These are phyloP conservation scores for Xylariaceae sp. DNA, from an alignment of 2,329 filamentous ascomycete species.

Conservation along the genomic window DNA sequence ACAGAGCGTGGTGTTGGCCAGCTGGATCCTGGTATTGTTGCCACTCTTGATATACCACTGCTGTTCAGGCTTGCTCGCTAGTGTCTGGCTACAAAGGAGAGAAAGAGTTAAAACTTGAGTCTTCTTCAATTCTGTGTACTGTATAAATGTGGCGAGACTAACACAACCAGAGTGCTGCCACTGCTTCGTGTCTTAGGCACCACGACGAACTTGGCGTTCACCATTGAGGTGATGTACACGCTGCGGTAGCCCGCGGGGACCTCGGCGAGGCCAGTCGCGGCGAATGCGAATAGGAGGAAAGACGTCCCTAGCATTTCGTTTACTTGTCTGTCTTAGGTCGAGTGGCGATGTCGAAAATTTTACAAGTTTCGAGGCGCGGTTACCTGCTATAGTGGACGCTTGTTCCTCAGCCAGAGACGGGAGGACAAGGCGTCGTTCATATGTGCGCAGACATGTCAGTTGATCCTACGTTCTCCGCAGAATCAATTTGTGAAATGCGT, in stretches of 20 bases:
- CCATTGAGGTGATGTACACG: slow-evolving; percentile 48
- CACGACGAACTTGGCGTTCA: slow-evolving; percentile 49
- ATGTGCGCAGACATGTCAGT: slow-evolving; percentile 1
- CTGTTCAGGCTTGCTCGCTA: slow-evolving; percentile 44
- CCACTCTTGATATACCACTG: slow-evolving; percentile 49
- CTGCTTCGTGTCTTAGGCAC: slow-evolving; percentile 42
- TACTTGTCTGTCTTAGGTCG: slow-evolving; percentile 20
- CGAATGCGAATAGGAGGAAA: slow-evolving; percentile 42
- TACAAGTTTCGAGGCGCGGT: slow-evolving; percentile 2
- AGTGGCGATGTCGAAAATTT: neutral
- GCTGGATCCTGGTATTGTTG: slow-evolving; percentile 44
- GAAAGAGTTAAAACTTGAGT: neutral
- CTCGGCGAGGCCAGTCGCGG: slow-evolving; percentile 43
- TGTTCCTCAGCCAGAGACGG: neutral
- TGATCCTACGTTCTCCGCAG: slow-evolving; percentile 15
- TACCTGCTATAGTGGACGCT: no score
- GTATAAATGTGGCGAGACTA: slow-evolving; percentile 20
- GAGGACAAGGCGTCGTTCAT: slow-evolving; percentile 15
- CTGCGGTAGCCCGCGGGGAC: slow-evolving; percentile 45
- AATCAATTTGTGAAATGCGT: slow-evolving; percentile 31
- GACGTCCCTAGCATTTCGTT: slow-evolving; percentile 37
- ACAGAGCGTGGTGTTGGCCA: slow-evolving; percentile 47
- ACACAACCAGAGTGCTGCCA: slow-evolving; percentile 45
- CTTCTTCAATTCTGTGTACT: neutral
- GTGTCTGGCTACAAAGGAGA: slow-evolving; percentile 40